Percentiles rank a stretch among this genome's conserved stretches.
phyloP scores from a whole-genome alignment of 2,329 filamentous ascomycete genomes.

The Pezicula carpinea region DNA sequence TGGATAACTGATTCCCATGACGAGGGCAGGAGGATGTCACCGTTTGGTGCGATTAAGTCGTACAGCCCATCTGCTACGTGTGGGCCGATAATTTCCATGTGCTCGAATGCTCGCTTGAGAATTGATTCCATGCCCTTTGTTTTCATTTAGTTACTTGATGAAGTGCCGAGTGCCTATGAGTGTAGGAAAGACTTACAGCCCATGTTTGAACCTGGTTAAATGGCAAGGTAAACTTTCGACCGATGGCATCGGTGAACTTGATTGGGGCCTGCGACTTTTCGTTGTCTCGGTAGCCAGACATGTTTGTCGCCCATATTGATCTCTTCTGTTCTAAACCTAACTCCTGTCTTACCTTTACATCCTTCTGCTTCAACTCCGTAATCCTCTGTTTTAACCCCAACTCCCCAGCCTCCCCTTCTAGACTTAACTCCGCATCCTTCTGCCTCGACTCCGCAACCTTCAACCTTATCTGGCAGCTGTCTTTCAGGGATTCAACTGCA shows the following conservation, averaged over 20 bases:
- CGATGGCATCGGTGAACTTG: slow-evolving; percentile 85
- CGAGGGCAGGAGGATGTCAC: slow-evolving; percentile 72
- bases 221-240: slow-evolving; percentile 83
- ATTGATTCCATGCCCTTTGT: slow-evolving; percentile 72
- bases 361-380: too few relatives aligned
- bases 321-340: too few relatives aligned
- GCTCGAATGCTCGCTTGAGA: slow-evolving; percentile 74
- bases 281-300: too few relatives aligned
- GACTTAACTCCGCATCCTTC: too few relatives aligned
- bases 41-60: slow-evolving; percentile 69
- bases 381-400: too few relatives aligned
- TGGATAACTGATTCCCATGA: slow-evolving; percentile 76
- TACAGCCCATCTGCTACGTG: slow-evolving; percentile 74
- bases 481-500: too few relatives aligned
- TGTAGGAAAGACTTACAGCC: slow-evolving; percentile 28
- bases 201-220: slow-evolving; percentile 78
- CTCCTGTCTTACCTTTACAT: too few relatives aligned
- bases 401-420: too few relatives aligned
- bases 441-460: too few relatives aligned
- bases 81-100: slow-evolving; percentile 68
- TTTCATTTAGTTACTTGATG: not conserved
- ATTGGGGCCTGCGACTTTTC: slow-evolving; percentile 46
- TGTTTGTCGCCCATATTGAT: too few relatives aligned
- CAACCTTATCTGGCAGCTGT: too few relatives aligned
- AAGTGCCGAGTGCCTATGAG: not conserved